Base-by-base conservation (phyloP, 176 grass and related monocot genomes). In the Hyparrhenia diplandra region DNA sequence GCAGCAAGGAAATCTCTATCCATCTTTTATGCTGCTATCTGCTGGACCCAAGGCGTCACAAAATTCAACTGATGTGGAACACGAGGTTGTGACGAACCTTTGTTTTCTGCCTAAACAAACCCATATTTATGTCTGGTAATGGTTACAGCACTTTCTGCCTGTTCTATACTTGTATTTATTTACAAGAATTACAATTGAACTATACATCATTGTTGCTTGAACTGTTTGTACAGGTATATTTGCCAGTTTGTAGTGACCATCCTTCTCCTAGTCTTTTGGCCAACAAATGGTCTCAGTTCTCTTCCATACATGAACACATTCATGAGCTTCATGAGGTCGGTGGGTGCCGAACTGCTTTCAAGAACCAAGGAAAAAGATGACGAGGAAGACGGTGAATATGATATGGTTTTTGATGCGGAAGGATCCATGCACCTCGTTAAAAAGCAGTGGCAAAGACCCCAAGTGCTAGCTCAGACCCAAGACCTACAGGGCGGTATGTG, bases 11-110 rank as follows among this genome's bases (percentile, higher is more conserved):
- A 98, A 91, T 73, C 84, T 95, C 12, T 93, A 93, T 91, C 96
- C 96, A 82, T 95, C 96, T 78, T 98, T 98, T 88, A 98, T 98
- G 96, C 82, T 98, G 75, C 37, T 98, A 57, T 93, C 92, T 80
- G 87, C 83, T 71, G 78, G 75, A 64, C 85, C 84, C 68, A 80
- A 83, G 65, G 55, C 87, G 49, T 79, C 85, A 87, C 82, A 18
- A 54, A 93, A 93, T 87, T 90, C 77, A 77, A 89, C 87, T 76
- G 84, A 87, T 71, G 20, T 71, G 87, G 77, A 91, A 75, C 65
- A 85, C 21, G 84, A 67, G 45, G 80, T 95, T 79, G 71, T 77
- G 36, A 88, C 88, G 10, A 82, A 82, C 87, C 88, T 98, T 59
- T 98, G 96, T 75, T 95, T 90, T 84, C 90, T 98, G 84, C 96